These are phyloP conservation scores for Salicornia ramosissima DNA, from an alignment of 148 eudicot genomes.

Conservation along the genomic window DNA sequence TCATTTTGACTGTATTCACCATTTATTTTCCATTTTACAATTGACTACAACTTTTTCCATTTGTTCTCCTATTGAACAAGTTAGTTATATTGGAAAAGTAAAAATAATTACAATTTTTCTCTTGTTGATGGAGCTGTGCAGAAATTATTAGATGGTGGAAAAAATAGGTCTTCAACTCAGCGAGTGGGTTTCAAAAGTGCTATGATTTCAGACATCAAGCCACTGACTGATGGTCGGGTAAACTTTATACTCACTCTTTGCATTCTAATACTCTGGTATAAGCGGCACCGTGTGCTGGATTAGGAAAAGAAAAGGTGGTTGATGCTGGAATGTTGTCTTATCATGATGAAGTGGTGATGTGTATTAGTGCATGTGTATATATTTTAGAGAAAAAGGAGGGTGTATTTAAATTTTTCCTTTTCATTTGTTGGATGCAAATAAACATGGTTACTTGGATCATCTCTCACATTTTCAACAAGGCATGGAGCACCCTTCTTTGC, in stretches of 20 bases:
- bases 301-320: background rate
- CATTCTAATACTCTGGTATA: background rate
- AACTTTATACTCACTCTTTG: slow-evolving; percentile 13
- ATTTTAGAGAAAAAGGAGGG: background rate
- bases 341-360: background rate
- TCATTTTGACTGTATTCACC: background rate
- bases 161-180: slow-evolving; percentile 47
- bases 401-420: background rate
- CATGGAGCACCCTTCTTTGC: background rate
- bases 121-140: slow-evolving; percentile 36
- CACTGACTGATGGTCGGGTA: slow-evolving; percentile 96
- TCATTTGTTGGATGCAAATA: background rate
- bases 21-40: background rate
- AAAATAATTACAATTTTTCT: background rate
- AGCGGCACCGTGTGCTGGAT: background rate
- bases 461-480: background rate
- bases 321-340: background rate
- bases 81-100: background rate
- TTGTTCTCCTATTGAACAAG: background rate
- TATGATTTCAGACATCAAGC: slow-evolving; percentile 75
- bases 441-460: background rate
- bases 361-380: background rate
- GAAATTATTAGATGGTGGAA: slow-evolving; percentile 72
- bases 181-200: slow-evolving; percentile 85
- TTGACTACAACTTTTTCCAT: background rate